These are phyloP conservation scores for Penstemon newberryi DNA, from an alignment of 257 asterid species.

Conservation along the genomic window DNA sequence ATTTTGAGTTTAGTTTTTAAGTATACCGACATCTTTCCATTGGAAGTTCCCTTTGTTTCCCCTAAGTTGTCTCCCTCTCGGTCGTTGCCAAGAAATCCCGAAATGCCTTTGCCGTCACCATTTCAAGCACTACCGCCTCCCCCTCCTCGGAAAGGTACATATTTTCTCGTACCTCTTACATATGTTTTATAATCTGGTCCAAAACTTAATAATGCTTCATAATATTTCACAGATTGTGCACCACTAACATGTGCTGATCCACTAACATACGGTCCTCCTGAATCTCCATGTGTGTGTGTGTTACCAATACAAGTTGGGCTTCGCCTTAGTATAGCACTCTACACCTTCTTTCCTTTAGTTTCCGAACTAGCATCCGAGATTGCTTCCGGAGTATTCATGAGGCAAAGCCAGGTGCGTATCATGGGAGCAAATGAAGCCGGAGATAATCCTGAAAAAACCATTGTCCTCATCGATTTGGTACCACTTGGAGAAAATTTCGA, in stretches of 20 bases:
- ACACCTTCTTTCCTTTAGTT: constrained; percentile 86
- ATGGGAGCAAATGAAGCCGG: constrained; percentile 91
- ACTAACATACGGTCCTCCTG: constrained; percentile 66
- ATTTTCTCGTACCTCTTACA: constrained; percentile 11
- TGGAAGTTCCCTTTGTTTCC: constrained; percentile 57
- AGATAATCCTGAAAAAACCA: constrained; percentile 74
- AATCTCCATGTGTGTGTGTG: constrained; percentile 77
- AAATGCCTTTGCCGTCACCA: constrained; percentile 48
- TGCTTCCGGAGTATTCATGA: constrained; percentile 72
- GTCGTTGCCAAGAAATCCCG: constrained; percentile 48
- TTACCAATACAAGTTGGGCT: constrained; percentile 83
- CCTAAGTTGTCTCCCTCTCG: constrained; percentile 54
- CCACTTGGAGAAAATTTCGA: constrained; percentile 75
- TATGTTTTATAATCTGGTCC: constrained; percentile 1
- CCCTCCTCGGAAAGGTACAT: constrained; percentile 76
- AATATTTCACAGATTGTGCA: constrained; percentile 58
- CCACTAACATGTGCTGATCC: constrained; percentile 77
- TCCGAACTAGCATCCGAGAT: constrained; percentile 82
- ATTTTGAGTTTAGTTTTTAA: constrained; percentile 20
- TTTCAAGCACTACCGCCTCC: constrained; percentile 81
- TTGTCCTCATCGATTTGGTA: constrained; percentile 73
- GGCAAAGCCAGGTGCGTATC: constrained; percentile 86
- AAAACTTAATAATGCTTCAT: constrained; percentile 9
- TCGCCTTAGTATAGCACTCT: constrained; percentile 62
- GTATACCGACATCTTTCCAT: constrained; percentile 32